These are phyloP conservation scores for Floccularia luteovirens DNA, from an alignment of 768 basidiomycete species.

Conservation along the genomic window DNA sequence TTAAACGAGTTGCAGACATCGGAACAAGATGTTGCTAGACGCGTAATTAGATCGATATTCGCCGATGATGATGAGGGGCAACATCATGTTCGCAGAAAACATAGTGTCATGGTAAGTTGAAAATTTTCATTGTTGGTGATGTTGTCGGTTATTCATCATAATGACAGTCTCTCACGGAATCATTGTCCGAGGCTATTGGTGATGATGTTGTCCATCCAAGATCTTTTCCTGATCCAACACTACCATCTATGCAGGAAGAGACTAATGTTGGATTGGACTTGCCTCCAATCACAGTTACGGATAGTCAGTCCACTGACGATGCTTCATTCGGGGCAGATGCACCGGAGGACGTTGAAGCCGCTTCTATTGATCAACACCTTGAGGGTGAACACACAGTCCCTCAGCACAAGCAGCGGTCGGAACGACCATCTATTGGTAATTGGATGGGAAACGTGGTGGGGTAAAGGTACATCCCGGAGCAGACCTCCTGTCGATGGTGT, in stretches of 20 bases:
- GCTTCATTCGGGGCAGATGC: background rate
- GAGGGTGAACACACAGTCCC: conserved; percentile 1
- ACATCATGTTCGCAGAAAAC: conserved; percentile 45
- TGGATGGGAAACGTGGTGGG: conserved; percentile 80
- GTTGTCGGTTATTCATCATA: conserved; percentile 1
- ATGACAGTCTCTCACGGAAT: conserved; percentile 41
- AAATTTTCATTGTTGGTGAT: conserved; percentile 2
- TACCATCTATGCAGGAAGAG: conserved; percentile 30
- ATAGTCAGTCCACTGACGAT: conserved; percentile 4
- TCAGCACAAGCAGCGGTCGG: conserved; percentile 21
- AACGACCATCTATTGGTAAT: conserved; percentile 53
- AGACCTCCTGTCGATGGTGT: conserved; percentile 12
- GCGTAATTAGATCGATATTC: conserved; percentile 63
- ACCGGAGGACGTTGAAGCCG: background rate
- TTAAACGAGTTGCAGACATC: conserved; percentile 49
- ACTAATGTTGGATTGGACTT: conserved; percentile 4
- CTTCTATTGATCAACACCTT: background rate
- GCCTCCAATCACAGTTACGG: conserved; percentile 8
- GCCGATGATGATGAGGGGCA: conserved; percentile 38
- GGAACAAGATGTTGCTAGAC: conserved; percentile 61
- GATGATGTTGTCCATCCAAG: conserved; percentile 35
- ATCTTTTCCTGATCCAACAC: conserved; percentile 17
- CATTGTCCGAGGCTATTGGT: conserved; percentile 46
- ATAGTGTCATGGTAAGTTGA: conserved; percentile 48
- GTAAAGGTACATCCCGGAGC: conserved; percentile 34